A percentile compares a stretch with the other conserved stretches of the same genome.
These are phyloP conservation scores for Heterobasidion irregulare DNA, from an alignment of 1,284 basidiomycete genomes.

Conservation along the genomic window DNA sequence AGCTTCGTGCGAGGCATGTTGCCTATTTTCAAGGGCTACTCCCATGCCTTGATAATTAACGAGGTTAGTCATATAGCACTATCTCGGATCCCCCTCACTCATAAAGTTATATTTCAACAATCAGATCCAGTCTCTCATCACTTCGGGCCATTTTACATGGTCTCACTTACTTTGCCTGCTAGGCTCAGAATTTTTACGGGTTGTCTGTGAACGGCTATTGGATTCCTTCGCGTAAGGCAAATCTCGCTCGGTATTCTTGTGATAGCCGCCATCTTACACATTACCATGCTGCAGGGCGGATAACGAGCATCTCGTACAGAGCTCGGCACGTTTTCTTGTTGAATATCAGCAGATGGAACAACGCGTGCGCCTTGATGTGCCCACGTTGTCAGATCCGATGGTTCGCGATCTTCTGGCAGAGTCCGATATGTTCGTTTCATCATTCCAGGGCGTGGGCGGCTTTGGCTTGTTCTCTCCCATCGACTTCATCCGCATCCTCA, in stretches of 20 bases:
- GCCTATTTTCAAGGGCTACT: slow-evolving; percentile 74
- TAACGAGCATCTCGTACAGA: slow-evolving; percentile 64
- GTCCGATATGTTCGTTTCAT: slow-evolving; percentile 71
- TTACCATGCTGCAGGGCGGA: slow-evolving; percentile 34
- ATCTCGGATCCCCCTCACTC: background rate
- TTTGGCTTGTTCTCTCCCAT: slow-evolving; percentile 70
- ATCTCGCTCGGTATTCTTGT: slow-evolving; percentile 10
- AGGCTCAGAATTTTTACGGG: slow-evolving; percentile 52
- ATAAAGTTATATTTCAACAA: background rate
- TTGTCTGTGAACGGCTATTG: slow-evolving; percentile 54
- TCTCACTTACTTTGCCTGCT: slow-evolving; percentile 45
- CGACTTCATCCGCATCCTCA: slow-evolving; percentile 67
- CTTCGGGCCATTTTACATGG: slow-evolving; percentile 59
- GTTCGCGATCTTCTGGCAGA: slow-evolving; percentile 74
- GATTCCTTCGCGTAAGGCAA: slow-evolving; percentile 63
- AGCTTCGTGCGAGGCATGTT: slow-evolving; percentile 66
- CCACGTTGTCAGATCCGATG: slow-evolving; percentile 62
- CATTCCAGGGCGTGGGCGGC: slow-evolving; percentile 60
- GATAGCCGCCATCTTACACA: background rate
- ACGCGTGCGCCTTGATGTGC: slow-evolving; percentile 69
- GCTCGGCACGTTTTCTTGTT: slow-evolving; percentile 61
- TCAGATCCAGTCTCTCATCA: slow-evolving; percentile 60
- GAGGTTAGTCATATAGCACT: slow-evolving; percentile 39
- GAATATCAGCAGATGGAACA: slow-evolving; percentile 72
- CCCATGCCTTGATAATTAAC: slow-evolving; percentile 75